Evolutionary conservation across 179 eudicot species (phyloP), one percentile per base, ranked within the genome.

Genomic region (Sideroxylon spinosum): DNA sequence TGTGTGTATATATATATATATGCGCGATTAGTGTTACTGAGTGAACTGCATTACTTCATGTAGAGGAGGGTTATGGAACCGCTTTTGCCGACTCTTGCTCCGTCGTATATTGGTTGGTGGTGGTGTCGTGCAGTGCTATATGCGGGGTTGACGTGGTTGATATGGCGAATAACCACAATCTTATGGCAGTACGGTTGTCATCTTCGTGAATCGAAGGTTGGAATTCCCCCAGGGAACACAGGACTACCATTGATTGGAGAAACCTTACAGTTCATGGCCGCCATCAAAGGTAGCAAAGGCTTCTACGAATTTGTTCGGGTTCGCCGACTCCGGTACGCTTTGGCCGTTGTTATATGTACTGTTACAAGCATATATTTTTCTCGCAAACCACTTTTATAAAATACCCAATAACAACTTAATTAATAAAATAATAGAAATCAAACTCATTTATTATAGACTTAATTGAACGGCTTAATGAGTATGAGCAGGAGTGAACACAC

Each of bases 271-370:
- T 77, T 81, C 80, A 52, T 81, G 80, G 73, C 73, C n/a, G 71
- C 80, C 50, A 67, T 13, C 68, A 81, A 81, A 16, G 63, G 80
- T 48, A 72, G 61, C 77, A 62, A 72, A 44, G 83, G 83, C 11
- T 71, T 77, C 68, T 81, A 81, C 55, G 83, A 77, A 29, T 81
- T 81, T 72, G 83, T 81, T 3, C 66, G 76, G 53, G 63, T 71
- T 17, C 80, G 83, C 49, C 49, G 61, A 9, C 68, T 76, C 6
- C 68, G 83, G 83, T 81, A 70, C 25, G 11, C 2, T 0, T n/a
- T 25, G 14, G 16, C 13, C 14, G 5, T 25, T 76, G 22, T 17
- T 7, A 1, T 14, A 32, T 49, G 19, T 59, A 26, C 13, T 28
- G 0, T 26, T 63, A 5, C 22, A 7, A 19, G 60, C 19, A 19